Evolutionary conservation across 2,329 filamentous ascomycete genomes (phyloP).

Genomic region (Fusarium sp.): DNA sequence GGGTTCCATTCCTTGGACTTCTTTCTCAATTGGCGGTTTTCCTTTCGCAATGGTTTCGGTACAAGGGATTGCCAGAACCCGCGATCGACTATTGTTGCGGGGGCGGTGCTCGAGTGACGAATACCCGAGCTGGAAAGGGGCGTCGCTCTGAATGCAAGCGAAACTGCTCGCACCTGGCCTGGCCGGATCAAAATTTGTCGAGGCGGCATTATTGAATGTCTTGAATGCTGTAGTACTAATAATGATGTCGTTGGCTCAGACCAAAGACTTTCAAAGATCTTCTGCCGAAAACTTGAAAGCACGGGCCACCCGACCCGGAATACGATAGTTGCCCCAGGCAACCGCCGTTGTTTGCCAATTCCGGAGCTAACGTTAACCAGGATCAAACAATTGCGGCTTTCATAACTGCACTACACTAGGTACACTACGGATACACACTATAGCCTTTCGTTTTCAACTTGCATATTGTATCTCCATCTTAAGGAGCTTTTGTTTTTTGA

Average conservation of each 20-base stretch:
- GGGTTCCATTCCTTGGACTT: slow-evolving; percentile 80
- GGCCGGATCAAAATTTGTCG: slow-evolving; percentile 20
- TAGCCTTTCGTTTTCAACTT: slow-evolving; percentile 43
- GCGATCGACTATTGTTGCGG: slow-evolving; percentile 66
- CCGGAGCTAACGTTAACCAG: slow-evolving; percentile 16
- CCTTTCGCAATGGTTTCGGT: slow-evolving; percentile 72
- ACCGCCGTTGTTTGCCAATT: slow-evolving; percentile 53
- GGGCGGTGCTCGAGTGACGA: slow-evolving; percentile 55
- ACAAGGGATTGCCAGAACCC: slow-evolving; percentile 79
- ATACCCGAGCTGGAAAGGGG: slow-evolving; percentile 17
- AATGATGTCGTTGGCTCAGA: slow-evolving; percentile 18
- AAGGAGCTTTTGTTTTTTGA: slow-evolving; percentile 42
- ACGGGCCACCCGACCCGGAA: slow-evolving; percentile 41
- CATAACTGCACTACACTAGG: slow-evolving; percentile 16
- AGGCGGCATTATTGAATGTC: slow-evolving; percentile 35
- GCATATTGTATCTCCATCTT: slow-evolving; percentile 46
- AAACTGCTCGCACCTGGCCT: slow-evolving; percentile 10
- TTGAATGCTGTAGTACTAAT: not conserved
- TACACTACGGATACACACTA: not conserved
- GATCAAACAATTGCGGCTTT: slow-evolving; percentile 28
- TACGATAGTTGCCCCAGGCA: slow-evolving; percentile 54
- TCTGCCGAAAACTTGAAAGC: slow-evolving; percentile 38
- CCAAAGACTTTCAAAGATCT: slow-evolving; percentile 28
- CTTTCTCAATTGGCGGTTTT: slow-evolving; percentile 55
- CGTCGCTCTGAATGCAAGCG: slow-evolving; percentile 8